Percentiles rank a stretch among this genome's conserved stretches.
Evolutionary conservation across 2,329 filamentous ascomycete genomes (phyloP).

Genomic region (Pseudogymnoascus sp.): DNA sequence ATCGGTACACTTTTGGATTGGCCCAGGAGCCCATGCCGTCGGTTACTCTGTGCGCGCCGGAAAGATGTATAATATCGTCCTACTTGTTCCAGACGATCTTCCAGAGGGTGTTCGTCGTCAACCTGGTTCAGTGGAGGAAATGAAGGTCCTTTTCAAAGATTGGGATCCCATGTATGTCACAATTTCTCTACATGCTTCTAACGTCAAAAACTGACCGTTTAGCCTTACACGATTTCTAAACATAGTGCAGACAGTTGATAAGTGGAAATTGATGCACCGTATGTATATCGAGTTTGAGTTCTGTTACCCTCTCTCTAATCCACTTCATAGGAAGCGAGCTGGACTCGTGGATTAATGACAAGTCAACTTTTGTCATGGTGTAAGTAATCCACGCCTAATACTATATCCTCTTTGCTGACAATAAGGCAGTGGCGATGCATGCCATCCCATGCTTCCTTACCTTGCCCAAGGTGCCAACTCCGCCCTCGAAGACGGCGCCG

Average conservation of each 20-base stretch:
- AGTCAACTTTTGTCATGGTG: slow-evolving; percentile 47
- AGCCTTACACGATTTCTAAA: slow-evolving; percentile 51
- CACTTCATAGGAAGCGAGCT: not conserved
- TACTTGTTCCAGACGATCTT: slow-evolving; percentile 33
- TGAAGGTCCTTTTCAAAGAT: slow-evolving; percentile 35
- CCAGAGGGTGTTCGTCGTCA: slow-evolving; percentile 31
- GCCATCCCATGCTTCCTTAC: slow-evolving; percentile 59
- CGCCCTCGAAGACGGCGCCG: slow-evolving; percentile 51
- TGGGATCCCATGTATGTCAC: slow-evolving; percentile 32
- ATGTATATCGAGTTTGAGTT: not conserved
- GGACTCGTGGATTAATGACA: slow-evolving; percentile 44
- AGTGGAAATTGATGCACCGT: not conserved
- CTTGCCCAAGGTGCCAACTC: slow-evolving; percentile 49
- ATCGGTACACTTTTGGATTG: slow-evolving; percentile 41
- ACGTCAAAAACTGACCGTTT: slow-evolving; percentile 30
- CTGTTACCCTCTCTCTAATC: not conserved
- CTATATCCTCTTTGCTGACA: slow-evolving; percentile 47
- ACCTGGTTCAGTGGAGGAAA: slow-evolving; percentile 35
- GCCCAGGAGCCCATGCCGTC: slow-evolving; percentile 42
- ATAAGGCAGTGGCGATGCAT: slow-evolving; percentile 45
- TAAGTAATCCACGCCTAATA: slow-evolving; percentile 51
- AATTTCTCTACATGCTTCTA: not conserved
- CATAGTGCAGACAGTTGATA: slow-evolving; percentile 36
- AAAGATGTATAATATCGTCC: slow-evolving; percentile 39
- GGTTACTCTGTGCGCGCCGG: slow-evolving; percentile 39